Evolutionary conservation across 495 filamentous ascomycete genomes (phyloP).

Genomic region (Aspergillus egyptiacus): DNA sequence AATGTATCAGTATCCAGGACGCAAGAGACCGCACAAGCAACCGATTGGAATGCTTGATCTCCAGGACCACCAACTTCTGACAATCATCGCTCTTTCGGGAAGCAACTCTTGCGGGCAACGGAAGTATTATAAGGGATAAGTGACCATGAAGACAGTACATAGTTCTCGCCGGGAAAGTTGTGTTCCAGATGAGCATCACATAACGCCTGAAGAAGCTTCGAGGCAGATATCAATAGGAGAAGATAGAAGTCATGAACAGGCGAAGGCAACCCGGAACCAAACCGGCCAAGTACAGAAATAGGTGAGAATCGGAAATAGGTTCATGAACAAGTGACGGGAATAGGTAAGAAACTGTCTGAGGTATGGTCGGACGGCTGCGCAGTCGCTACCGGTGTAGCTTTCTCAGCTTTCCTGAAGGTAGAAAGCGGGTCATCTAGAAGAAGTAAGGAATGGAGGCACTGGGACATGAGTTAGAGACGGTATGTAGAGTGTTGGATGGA

Average conservation of each 20-base stretch:
- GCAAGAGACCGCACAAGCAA: constrained; percentile 13
- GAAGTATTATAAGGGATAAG: constrained; percentile 17
- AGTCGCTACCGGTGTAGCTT: background rate
- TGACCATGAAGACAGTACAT: constrained; percentile 21
- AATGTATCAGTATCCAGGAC: constrained; percentile 27
- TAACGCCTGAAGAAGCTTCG: constrained; percentile 2
- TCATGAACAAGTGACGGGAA: background rate
- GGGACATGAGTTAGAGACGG: constrained; percentile 19
- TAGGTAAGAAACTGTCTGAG: background rate
- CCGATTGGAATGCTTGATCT: constrained; percentile 18
- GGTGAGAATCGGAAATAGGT: constrained; percentile 1
- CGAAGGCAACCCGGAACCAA: background rate
- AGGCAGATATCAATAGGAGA: constrained; percentile 7
- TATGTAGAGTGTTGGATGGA: background rate
- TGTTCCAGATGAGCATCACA: constrained; percentile 1
- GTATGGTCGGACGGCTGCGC: background rate
- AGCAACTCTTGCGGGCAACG: constrained; percentile 16
- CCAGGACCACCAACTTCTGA: constrained; percentile 12
- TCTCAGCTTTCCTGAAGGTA: background rate
- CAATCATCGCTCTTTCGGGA: background rate
- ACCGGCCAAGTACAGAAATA: background rate
- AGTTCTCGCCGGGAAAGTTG: constrained; percentile 12
- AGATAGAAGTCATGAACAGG: constrained; percentile 1
- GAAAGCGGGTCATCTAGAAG: constrained; percentile 24
- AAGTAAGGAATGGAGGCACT: constrained; percentile 46